Conservation (phyloP, 768 basidiomycete species). For the Mycena albidolilacea region DNA sequence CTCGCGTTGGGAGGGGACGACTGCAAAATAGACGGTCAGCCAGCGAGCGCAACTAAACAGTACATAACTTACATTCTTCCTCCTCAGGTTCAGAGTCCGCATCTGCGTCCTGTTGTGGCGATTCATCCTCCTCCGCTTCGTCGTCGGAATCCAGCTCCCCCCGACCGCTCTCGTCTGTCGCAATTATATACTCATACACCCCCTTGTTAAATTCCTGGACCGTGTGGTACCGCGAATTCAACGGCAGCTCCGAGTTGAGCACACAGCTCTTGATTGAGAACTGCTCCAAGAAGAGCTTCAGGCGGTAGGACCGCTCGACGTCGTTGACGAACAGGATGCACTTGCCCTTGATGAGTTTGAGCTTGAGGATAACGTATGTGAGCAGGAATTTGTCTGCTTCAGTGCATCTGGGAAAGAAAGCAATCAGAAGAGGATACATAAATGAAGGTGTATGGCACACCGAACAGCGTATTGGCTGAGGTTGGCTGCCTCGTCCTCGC, state of each 20-base stretch:
- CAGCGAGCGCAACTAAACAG: background rate
- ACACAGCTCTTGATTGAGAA: conserved; percentile 98
- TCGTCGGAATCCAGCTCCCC: conserved; percentile 53
- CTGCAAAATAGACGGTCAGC: conserved; percentile 48
- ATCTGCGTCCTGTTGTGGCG: conserved; percentile 56
- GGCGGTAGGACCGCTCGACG: conserved; percentile 92
- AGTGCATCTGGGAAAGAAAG: conserved; percentile 69
- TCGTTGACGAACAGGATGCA: conserved; percentile 97
- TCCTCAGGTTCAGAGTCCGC: conserved; percentile 50
- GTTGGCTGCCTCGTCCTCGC: conserved; percentile 83
- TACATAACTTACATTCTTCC: conserved; percentile 50
- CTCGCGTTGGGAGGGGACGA: conserved; percentile 70
- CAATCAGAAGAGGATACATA: conserved; percentile 3
- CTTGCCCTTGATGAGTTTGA: conserved; percentile 96
- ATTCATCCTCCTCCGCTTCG: conserved; percentile 63
- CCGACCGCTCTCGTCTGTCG: conserved; percentile 89
- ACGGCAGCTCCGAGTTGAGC: conserved; percentile 93
- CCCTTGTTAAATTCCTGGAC: conserved; percentile 99
- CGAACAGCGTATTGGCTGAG: conserved; percentile 90
- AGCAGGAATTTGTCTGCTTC: conserved; percentile 98
- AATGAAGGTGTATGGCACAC: conserved; percentile 54
- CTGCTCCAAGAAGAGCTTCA: conserved; percentile 98
- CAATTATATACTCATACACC: conserved; percentile 98
- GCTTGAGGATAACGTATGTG: conserved; percentile 95
- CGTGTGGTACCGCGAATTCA: conserved; percentile 96